Percentiles rank a stretch among this genome's conserved stretches.
These are phyloP conservation scores for Anthracocystis setariae DNA, from an alignment of 1,284 basidiomycete genomes.

Conservation along the genomic window DNA sequence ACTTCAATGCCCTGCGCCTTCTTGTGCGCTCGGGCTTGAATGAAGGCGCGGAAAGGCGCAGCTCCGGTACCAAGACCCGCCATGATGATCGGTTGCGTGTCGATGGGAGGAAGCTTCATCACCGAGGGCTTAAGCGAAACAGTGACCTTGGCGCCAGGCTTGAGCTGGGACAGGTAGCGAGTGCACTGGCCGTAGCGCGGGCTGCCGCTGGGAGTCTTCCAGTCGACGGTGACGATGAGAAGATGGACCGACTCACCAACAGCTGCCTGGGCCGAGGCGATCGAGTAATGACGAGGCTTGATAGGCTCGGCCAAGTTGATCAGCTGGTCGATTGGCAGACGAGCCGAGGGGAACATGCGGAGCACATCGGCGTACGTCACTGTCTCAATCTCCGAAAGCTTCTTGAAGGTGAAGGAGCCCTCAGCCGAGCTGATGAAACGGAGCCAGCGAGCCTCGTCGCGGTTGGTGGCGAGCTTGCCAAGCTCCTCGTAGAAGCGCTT, in stretches of 20 bases:
- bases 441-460: slow-evolving; percentile 82
- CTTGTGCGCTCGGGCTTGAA: slow-evolving; percentile 91
- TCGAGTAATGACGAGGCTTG: slow-evolving; percentile 97
- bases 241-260: slow-evolving; percentile 94
- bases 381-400: slow-evolving; percentile 91
- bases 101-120: slow-evolving; percentile 93
- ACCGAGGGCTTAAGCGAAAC: slow-evolving; percentile 98
- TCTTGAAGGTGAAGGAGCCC: slow-evolving; percentile 91
- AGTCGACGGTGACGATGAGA: slow-evolving; percentile 94
- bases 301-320: slow-evolving; percentile 80
- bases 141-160: slow-evolving; percentile 89
- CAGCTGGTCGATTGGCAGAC: slow-evolving; percentile 79
- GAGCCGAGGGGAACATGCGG: slow-evolving; percentile 80
- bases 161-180: slow-evolving; percentile 85
- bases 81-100: slow-evolving; percentile 94
- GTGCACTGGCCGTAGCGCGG: slow-evolving; percentile 94
- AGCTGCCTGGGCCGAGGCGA: slow-evolving; percentile 91
- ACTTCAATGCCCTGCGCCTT: slow-evolving; percentile 79
- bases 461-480: slow-evolving; percentile 78
- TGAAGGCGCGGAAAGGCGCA: slow-evolving; percentile 97
- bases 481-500: slow-evolving; percentile 95
- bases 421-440: slow-evolving; percentile 94
- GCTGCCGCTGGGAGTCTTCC: slow-evolving; percentile 82
- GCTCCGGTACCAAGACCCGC: slow-evolving; percentile 97
- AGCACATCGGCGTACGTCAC: slow-evolving; percentile 92